Evolutionary conservation across 2,329 filamentous ascomycete species (phyloP).

Genomic region (Pyrenophora tritici-repentis): DNA sequence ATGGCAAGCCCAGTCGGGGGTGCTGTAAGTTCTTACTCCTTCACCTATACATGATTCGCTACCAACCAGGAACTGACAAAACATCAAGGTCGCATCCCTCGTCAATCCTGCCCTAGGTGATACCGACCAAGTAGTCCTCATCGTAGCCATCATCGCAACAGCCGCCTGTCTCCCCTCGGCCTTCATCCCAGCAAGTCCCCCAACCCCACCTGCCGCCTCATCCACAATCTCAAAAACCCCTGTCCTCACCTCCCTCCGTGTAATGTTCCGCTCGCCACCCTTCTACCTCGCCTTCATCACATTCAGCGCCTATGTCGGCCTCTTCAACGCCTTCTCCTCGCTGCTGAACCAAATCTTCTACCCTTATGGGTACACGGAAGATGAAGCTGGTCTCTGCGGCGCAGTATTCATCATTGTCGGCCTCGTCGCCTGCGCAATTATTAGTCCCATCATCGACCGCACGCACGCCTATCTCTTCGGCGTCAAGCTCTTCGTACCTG

Average conservation of each 20-base stretch:
- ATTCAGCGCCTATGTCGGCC: conserved; percentile 83
- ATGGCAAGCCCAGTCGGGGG: conserved; percentile 90
- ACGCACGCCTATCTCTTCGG: conserved; percentile 77
- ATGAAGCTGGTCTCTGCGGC: conserved; percentile 86
- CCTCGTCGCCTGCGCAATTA: conserved; percentile 74
- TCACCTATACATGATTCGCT: background rate
- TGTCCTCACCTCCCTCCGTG: conserved; percentile 57
- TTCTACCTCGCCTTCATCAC: conserved; percentile 81
- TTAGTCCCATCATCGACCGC: conserved; percentile 81
- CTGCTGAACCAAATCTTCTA: conserved; percentile 88
- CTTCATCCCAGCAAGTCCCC: conserved; percentile 77
- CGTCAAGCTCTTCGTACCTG: conserved; percentile 74
- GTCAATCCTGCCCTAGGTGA: conserved; percentile 78
- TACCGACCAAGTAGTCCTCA: conserved; percentile 82
- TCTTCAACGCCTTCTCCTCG: conserved; percentile 91
- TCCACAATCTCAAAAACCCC: conserved; percentile 61
- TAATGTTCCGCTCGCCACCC: conserved; percentile 62
- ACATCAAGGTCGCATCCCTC: conserved; percentile 68
- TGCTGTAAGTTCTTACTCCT: conserved; percentile 60
- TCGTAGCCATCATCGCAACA: conserved; percentile 79
- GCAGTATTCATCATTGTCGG: conserved; percentile 89
- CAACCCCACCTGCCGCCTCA: conserved; percentile 75
- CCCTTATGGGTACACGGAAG: conserved; percentile 83
- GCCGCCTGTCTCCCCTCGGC: conserved; percentile 74
- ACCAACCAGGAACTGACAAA: conserved; percentile 6